Conservation (phyloP, 768 basidiomycete genomes). For the Ephemerocybe angulata region DNA sequence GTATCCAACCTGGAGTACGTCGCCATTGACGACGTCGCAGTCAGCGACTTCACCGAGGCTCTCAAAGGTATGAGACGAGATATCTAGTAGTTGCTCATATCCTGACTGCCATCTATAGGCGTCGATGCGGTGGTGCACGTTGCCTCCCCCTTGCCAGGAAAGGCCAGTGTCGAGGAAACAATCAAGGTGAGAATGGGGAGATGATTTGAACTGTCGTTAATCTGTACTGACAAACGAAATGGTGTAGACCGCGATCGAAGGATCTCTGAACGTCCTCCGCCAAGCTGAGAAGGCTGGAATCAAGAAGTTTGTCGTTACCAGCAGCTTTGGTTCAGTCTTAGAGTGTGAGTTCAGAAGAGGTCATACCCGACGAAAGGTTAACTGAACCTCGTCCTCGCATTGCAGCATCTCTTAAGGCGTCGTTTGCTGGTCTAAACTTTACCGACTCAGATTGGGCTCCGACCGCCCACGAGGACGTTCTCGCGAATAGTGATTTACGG, state of each 20-base stretch:
- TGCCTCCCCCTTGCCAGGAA: slow-evolving; percentile 35
- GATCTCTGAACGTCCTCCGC: slow-evolving; percentile 38
- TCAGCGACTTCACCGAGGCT: slow-evolving; percentile 42
- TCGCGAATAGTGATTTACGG: too few species aligned
- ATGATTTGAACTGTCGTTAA: not conserved
- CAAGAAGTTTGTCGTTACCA: slow-evolving; percentile 32
- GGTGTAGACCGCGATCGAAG: slow-evolving; percentile 33
- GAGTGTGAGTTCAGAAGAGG: slow-evolving; percentile 21
- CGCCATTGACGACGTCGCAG: slow-evolving; percentile 29
- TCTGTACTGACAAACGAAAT: not conserved
- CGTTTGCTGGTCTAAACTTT: not conserved
- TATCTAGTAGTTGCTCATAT: not conserved
- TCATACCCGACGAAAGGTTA: not conserved
- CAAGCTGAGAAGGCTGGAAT: slow-evolving; percentile 36
- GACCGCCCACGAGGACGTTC: slow-evolving; percentile 28
- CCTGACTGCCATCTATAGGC: slow-evolving; percentile 16
- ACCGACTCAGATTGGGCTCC: slow-evolving; percentile 32
- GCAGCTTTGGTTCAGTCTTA: slow-evolving; percentile 28
- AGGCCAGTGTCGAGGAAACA: slow-evolving; percentile 20
- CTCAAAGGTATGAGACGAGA: slow-evolving; percentile 30
- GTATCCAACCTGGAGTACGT: slow-evolving; percentile 28
- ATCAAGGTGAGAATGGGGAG: slow-evolving; percentile 17
- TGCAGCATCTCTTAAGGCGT: not conserved
- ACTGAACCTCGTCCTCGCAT: not conserved
- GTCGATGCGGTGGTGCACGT: slow-evolving; percentile 48